Percentiles rank a stretch among this genome's conserved stretches.
Evolutionary conservation across 2,329 filamentous ascomycete genomes (phyloP).

Genomic region (Stagonosporopsis cucurbitacearum): DNA sequence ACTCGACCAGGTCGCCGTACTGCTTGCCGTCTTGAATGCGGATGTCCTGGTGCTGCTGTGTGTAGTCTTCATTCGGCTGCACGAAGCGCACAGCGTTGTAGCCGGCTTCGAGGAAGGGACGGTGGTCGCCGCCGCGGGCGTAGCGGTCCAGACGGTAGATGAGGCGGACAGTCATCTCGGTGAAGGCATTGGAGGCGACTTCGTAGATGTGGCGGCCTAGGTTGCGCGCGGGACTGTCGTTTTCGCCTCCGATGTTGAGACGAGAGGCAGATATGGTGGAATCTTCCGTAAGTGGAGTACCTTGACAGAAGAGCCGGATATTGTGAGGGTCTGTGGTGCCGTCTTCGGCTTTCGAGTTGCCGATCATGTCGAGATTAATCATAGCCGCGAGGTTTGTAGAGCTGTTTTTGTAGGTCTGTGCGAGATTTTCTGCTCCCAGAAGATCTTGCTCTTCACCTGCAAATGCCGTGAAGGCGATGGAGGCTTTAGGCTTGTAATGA

Average conservation of each 20-base stretch:
- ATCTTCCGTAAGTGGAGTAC: conserved; percentile 54
- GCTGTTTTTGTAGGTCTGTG: conserved; percentile 57
- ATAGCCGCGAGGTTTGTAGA: conserved; percentile 60
- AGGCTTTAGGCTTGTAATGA: conserved; percentile 54
- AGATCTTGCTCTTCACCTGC: conserved; percentile 64
- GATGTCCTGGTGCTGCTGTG: conserved; percentile 62
- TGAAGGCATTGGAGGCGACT: conserved; percentile 56
- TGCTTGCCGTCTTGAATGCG: conserved; percentile 56
- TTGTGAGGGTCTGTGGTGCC: conserved; percentile 55
- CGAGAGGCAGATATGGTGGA: conserved; percentile 42
- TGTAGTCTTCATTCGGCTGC: conserved; percentile 62
- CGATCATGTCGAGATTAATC: conserved; percentile 63
- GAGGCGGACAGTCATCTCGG: conserved; percentile 60
- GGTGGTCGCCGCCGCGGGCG: conserved; percentile 62
- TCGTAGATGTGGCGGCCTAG: conserved; percentile 61
- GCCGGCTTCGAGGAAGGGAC: conserved; percentile 59
- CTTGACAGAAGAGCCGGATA: conserved; percentile 60
- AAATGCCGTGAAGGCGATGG: conserved; percentile 61
- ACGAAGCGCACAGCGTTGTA: conserved; percentile 62
- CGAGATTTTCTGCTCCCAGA: conserved; percentile 57
- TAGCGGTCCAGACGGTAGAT: conserved; percentile 63
- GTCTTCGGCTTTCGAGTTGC: conserved; percentile 51
- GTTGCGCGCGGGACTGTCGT: conserved; percentile 60
- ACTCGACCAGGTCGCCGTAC: conserved; percentile 61
- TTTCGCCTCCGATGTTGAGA: conserved; percentile 52